phyloP scores from a whole-genome alignment of 2,329 filamentous ascomycete genomes.

The Pseudogymnoascus sp. region DNA sequence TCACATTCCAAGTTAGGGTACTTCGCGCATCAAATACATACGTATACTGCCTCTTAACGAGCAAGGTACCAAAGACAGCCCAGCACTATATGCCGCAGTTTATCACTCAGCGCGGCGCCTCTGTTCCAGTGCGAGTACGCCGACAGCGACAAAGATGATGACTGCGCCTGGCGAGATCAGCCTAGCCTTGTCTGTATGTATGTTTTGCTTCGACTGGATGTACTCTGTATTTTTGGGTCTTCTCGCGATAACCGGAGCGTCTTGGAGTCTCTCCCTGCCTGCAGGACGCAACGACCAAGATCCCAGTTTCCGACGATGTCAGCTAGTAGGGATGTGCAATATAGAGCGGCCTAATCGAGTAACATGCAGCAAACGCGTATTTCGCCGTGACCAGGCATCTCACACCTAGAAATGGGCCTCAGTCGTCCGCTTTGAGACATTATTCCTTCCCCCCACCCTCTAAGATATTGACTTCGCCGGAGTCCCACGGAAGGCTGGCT shows the following conservation, averaged over 20 bases:
- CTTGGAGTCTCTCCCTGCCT: neutral
- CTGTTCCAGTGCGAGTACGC: neutral
- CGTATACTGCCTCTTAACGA: neutral
- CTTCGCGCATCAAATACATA: neutral
- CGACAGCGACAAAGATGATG: neutral
- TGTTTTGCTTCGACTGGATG: neutral
- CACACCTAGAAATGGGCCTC: neutral
- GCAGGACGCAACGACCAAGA: neutral
- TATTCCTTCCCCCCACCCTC: conserved; percentile 6
- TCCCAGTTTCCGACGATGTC: neutral
- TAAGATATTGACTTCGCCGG: neutral
- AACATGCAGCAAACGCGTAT: conserved; percentile 7
- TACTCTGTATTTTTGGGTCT: neutral
- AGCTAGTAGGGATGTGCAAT: conserved; percentile 3
- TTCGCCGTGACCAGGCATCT: conserved; percentile 5
- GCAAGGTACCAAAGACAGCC: conserved; percentile 2
- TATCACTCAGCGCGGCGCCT: neutral
- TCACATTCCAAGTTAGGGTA: neutral
- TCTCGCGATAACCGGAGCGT: conserved; percentile 2
- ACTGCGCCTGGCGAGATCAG: conserved; percentile 6
- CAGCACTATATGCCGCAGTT: conserved; percentile 2
- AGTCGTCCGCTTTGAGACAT: conserved; percentile 6
- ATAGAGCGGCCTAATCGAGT: conserved; percentile 2
- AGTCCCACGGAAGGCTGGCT: neutral
- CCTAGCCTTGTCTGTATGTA: neutral